Evolutionary conservation across 139 green algal species (phyloP).

Genomic region (Chara braunii): DNA sequence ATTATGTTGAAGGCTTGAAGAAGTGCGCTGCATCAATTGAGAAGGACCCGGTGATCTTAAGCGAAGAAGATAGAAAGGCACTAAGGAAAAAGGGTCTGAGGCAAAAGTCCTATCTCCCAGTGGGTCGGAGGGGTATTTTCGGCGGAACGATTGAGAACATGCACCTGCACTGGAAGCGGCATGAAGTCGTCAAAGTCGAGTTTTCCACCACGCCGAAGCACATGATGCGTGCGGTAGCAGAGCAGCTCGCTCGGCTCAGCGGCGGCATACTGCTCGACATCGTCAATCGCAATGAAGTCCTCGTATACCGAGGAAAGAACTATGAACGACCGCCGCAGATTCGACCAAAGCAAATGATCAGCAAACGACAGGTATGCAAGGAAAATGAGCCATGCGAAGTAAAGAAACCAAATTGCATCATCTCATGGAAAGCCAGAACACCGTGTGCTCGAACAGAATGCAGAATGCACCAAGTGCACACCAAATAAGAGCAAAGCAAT

Average conservation of each 20-base stretch:
- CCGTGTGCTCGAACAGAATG: too few relatives aligned
- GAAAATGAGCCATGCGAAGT: too few relatives aligned
- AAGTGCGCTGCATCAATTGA: too few relatives aligned
- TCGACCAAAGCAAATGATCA: too few relatives aligned
- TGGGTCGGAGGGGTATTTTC: background rate
- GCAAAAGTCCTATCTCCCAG: background rate
- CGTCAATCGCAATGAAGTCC: background rate
- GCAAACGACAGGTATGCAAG: too few relatives aligned
- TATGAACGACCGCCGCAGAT: background rate
- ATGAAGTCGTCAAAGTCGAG: background rate
- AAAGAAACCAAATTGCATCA: too few relatives aligned
- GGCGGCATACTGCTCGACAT: conserved; percentile 3
- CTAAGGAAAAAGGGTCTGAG: background rate
- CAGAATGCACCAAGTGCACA: too few relatives aligned
- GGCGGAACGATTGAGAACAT: background rate
- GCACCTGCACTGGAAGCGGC: background rate
- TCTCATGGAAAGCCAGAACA: too few relatives aligned
- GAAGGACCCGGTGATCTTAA: background rate
- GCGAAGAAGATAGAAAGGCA: background rate
- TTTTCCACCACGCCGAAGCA: background rate
- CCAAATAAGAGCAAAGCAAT: too few relatives aligned
- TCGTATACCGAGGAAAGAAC: conserved; percentile 14
- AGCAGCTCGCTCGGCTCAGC: background rate
- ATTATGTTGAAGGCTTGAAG: too few relatives aligned
- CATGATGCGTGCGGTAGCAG: background rate